These are phyloP conservation scores for Beauveria sp. DNA, from an alignment of 2,329 filamentous ascomycete species.

Conservation along the genomic window DNA sequence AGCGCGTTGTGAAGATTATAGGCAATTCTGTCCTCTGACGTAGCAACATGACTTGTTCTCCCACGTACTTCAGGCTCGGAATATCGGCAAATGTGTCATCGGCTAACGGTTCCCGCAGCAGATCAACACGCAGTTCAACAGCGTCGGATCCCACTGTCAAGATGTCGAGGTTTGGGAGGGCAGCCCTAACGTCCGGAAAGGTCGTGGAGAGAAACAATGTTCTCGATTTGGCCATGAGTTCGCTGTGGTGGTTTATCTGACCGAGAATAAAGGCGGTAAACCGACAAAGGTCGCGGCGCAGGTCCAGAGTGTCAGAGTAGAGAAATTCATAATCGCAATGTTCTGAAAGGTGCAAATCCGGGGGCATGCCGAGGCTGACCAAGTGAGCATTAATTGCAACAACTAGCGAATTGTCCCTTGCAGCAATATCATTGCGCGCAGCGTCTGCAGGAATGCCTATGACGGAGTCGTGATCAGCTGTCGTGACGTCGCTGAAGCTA, in stretches of 20 bases:
- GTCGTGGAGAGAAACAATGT: constrained; percentile 85
- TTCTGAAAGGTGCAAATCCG: constrained; percentile 57
- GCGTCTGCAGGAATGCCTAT: constrained; percentile 55
- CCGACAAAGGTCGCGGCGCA: constrained; percentile 66
- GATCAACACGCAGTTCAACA: constrained; percentile 76
- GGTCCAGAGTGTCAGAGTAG: constrained; percentile 65
- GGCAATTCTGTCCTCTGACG: constrained; percentile 78
- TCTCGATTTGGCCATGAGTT: constrained; percentile 66
- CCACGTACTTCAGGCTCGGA: constrained; percentile 76
- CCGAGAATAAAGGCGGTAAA: constrained; percentile 75
- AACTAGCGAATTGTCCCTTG: constrained; percentile 50
- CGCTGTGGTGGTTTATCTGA: constrained; percentile 70
- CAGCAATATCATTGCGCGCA: constrained; percentile 49
- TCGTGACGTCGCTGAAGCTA: constrained; percentile 45
- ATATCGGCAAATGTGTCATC: constrained; percentile 56
- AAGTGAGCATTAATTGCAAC: constrained; percentile 72
- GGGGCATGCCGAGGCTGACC: constrained; percentile 61
- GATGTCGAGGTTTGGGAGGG: constrained; percentile 78
- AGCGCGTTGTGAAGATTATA: constrained; percentile 84
- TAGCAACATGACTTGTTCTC: constrained; percentile 77
- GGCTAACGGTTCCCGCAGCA: constrained; percentile 62
- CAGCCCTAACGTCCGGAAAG: constrained; percentile 76
- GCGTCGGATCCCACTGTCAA: constrained; percentile 80
- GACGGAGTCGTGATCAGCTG: constrained; percentile 54
- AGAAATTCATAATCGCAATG: constrained; percentile 80